phyloP scores from a whole-genome alignment of 148 eudicot genomes.

The Fagopyrum homotropicum region DNA sequence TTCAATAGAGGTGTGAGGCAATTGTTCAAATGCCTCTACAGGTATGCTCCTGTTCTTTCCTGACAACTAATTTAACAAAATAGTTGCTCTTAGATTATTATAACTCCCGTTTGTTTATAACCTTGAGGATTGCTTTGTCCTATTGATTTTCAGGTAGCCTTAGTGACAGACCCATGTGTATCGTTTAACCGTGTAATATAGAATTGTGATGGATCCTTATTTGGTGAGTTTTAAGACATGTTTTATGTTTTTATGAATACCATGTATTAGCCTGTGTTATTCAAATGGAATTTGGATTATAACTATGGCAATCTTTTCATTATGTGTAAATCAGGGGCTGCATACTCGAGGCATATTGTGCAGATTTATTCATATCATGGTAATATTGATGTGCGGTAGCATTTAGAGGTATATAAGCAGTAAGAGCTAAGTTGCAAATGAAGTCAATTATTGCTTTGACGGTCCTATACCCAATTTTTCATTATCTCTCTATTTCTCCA shows the following conservation, averaged over 20 bases:
- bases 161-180: conserved; percentile 64
- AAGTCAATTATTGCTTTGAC: no score
- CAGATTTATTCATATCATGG: no score
- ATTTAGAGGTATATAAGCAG: no score
- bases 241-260: neutral
- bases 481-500: conserved; percentile 47
- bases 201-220: conserved; percentile 86
- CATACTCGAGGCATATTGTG: no score
- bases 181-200: conserved; percentile 85
- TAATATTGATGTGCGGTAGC: no score
- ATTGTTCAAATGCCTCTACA: conserved; percentile 61
- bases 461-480: conserved; percentile 29
- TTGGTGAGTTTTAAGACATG: conserved; percentile 42
- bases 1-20: no score
- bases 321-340: conserved; percentile 51
- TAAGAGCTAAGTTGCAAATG: no score
- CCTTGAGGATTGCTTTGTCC: neutral
- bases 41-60: conserved; percentile 23
- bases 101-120: neutral
- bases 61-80: neutral
- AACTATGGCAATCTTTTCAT: neutral
- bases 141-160: conserved; percentile 43
- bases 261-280: neutral
- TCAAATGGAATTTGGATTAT: neutral
- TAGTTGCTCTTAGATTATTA: neutral